phyloP scores from a whole-genome alignment of 345 rosid species.

The Mallotus nudiflorus region DNA sequence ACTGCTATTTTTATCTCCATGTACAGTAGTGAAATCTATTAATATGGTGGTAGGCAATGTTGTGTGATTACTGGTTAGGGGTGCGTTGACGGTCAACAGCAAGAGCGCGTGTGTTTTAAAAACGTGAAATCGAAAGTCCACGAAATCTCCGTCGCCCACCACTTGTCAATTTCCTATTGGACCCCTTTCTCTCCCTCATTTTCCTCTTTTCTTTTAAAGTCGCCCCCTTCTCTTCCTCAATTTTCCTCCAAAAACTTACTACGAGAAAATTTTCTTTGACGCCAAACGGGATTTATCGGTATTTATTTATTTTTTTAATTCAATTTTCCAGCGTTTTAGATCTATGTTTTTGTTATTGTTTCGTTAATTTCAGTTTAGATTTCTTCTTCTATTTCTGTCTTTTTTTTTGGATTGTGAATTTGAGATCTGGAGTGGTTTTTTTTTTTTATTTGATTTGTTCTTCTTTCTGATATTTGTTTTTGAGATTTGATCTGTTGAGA shows the following conservation, averaged over 20 bases:
- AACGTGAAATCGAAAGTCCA: conserved; percentile 3
- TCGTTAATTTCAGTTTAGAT: no score
- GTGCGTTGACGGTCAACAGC: conserved; percentile 37
- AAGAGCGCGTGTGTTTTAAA: conserved; percentile 25
- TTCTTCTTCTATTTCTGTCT: not conserved
- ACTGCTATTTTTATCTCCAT: no score
- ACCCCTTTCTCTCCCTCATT: conserved; percentile 8
- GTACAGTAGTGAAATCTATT: not conserved
- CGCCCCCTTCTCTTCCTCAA: not conserved
- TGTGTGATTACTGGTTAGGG: not conserved
- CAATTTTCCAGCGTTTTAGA: no score
- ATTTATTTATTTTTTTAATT: no score
- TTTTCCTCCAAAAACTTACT: no score
- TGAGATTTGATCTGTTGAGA: conserved; percentile 26
- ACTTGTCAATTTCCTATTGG: conserved; percentile 44
- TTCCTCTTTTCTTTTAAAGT: not conserved
- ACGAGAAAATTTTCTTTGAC: no score
- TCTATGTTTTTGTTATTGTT: no score
- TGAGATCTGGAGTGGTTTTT: not conserved
- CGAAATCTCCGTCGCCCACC: conserved; percentile 29
- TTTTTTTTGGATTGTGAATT: not conserved
- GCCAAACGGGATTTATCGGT: no score
- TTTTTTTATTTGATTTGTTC: not conserved
- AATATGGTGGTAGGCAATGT: no score
- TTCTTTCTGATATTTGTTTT: not conserved